Base-by-base conservation (phyloP, 164 flowering plant genomes). In the Litsea cubeba region DNA sequence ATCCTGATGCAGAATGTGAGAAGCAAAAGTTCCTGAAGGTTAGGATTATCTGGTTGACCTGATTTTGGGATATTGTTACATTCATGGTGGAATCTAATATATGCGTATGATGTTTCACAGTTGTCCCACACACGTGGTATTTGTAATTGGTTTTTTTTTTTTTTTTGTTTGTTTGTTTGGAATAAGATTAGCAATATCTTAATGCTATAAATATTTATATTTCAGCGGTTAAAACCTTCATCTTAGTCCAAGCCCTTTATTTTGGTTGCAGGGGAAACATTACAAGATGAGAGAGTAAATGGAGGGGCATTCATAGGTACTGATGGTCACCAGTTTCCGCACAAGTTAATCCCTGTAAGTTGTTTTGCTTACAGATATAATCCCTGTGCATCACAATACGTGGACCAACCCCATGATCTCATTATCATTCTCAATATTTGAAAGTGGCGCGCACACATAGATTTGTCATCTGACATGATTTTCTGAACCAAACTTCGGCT, bases 301-400 rank as follows among this genome's bases (percentile, higher is more conserved):
- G 99, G 99, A 57, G 99, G 95, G 50, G 88, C 92, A 63, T 91
- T 95, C 76, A 73, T 83, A 75, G 89, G 93, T 50, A 78, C 84
- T 69, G 99, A 95, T 87, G 97, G 97, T 75, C 75, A 85, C 74
- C 97, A 93, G 81, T 86, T 90, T 68, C 95, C 99, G n/a, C 89
- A 87, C 49, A 95, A 93, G 85, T 81, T 93, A 75, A 91, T 95
- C 78, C 99, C 99, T 67, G 99, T 95, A 86, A 82, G 89, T 69
- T 60, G n/a, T 54, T 54, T 15, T 54, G n/a, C 17, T 54, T 15
- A 40, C 28, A 30, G 3, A 66, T 18, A 66, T 17, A 22, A 63
- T 63, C 17, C 17, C 60, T 54, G 60, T 54, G 4, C 12, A 14
- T 54, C 60, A 14, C 20, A 18, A 54, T 54, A 14, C 5, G 3